These are phyloP conservation scores for Caryocar brasiliense DNA, from an alignment of 441 rosid species.

Conservation along the genomic window DNA sequence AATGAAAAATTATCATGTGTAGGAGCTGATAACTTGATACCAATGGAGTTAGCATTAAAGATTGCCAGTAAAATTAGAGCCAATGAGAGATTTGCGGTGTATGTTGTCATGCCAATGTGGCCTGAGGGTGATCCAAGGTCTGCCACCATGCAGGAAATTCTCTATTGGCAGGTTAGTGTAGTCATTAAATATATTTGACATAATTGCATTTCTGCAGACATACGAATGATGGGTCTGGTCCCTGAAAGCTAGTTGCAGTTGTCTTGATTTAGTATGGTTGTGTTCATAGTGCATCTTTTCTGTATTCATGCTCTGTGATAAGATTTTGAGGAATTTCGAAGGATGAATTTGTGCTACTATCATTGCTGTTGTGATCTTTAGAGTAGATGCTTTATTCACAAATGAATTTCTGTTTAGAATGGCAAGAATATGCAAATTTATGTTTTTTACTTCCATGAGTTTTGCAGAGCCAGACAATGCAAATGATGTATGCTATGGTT, in stretches of 20 bases:
- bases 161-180: conserved; percentile 71
- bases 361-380: background rate
- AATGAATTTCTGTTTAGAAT: too few relatives aligned
- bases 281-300: too few relatives aligned
- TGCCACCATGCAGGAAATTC: conserved; percentile 74
- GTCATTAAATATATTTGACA: background rate
- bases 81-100: conserved; percentile 71
- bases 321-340: background rate
- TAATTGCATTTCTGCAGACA: background rate
- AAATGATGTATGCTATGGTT: conserved; percentile 66
- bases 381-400: too few relatives aligned
- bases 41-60: conserved; percentile 87
- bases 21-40: conserved; percentile 85
- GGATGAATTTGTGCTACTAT: background rate
- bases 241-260: too few relatives aligned
- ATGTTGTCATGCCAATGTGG: conserved; percentile 79
- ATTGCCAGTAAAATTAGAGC: conserved; percentile 76
- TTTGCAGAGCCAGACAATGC: conserved; percentile 83
- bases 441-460: conserved; percentile 1
- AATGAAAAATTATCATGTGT: too few relatives aligned
- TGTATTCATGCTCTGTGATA: background rate
- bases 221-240: too few relatives aligned
- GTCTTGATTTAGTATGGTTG: too few relatives aligned
- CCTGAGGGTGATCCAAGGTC: conserved; percentile 95
- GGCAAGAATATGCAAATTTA: too few relatives aligned